Evolutionary conservation across 176 grass and related monocot species (phyloP).

Genomic region (Juncus inflexus): DNA sequence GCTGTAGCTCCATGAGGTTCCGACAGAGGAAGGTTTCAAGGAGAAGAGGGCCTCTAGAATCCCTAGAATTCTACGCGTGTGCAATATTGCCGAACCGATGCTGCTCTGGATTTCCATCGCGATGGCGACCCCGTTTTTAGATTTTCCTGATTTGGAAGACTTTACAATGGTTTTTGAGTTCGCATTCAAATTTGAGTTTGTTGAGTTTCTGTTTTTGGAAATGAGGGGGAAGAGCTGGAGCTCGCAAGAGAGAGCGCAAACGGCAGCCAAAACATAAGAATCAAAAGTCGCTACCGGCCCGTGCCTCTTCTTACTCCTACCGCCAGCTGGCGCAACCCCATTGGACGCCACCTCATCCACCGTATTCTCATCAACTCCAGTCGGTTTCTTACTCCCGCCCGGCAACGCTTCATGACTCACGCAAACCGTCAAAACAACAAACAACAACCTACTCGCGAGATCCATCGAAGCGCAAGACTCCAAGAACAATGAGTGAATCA

Average conservation of each 20-base stretch:
- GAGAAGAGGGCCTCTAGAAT: slow-evolving; percentile 99
- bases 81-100: slow-evolving; percentile 70
- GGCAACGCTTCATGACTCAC: slow-evolving; percentile 96
- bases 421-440: slow-evolving; percentile 86
- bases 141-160: slow-evolving; percentile 37
- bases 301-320: slow-evolving; percentile 62
- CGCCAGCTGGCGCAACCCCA: slow-evolving; percentile 39
- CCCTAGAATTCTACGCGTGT: slow-evolving; percentile 85
- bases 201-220: slow-evolving; percentile 56
- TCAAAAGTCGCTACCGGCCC: slow-evolving; percentile 96
- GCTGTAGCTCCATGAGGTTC: slow-evolving; percentile 97
- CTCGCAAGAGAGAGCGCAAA: slow-evolving; percentile 91
- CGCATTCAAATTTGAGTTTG: slow-evolving; percentile 45
- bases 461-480: slow-evolving; percentile 97
- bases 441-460: slow-evolving; percentile 82
- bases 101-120: slow-evolving; percentile 62
- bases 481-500: slow-evolving; percentile 95
- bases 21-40: slow-evolving; percentile 95
- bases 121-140: slow-evolving; percentile 36
- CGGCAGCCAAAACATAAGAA: slow-evolving; percentile 89
- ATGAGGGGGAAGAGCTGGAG: slow-evolving; percentile 85
- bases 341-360: slow-evolving; percentile 50
- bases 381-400: slow-evolving; percentile 91
- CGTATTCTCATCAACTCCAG: slow-evolving; percentile 65
- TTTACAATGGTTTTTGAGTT: slow-evolving; percentile 55